Base-by-base conservation (phyloP, 768 basidiomycete genomes). In the Amanita rubescens region DNA sequence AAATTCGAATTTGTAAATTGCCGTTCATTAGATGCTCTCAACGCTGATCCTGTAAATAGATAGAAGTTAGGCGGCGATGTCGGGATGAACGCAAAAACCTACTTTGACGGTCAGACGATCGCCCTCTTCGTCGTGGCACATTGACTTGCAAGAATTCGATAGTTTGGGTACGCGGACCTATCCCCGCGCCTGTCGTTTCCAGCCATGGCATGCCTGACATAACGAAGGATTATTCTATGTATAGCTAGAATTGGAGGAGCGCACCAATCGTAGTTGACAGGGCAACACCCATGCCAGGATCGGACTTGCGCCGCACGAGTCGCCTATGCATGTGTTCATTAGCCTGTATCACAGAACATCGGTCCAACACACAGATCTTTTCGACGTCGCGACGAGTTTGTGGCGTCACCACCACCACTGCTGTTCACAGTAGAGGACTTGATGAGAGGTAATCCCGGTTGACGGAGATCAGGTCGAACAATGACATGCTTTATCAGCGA, bases 111-210 rank as follows among this genome's bases (percentile, higher is more conserved):
- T 1, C 22, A 39, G 24, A 27, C n/a, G 22, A 7, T 17, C 64
- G 57, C 44, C 60, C 54, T 62, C 63, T 41, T 41, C 55, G 48
- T 57, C 61, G 49, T 63, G 63, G 66, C 9, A 60, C 45, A n/a
- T 59, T 62, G 14, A 59, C 56, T n/a, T 71, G 68, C 5, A 76
- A 77, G 59, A 82, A 82, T 57, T 82, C 80, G 39, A 81, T 63
- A 0, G 78, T 80, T 33, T 75, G 71, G 8, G 75, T 75, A 8
- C 73, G 71, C 4, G 43, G 15, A 35, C 52, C 52, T 22, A 46
- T 53, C n/a, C n/a, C 43, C 8, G 37, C 25, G 3, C 49, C 38
- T 17, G 35, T 14, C 12, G 46, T 51, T 12, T 38, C 49, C 15
- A 19, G 41, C 38, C 49, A 25, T 30, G 19, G 35, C 27, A 42